Evolutionary conservation across 768 basidiomycete species (phyloP), one percentile per base, ranked within the genome.

Genomic region (Pisolithus sp.): DNA sequence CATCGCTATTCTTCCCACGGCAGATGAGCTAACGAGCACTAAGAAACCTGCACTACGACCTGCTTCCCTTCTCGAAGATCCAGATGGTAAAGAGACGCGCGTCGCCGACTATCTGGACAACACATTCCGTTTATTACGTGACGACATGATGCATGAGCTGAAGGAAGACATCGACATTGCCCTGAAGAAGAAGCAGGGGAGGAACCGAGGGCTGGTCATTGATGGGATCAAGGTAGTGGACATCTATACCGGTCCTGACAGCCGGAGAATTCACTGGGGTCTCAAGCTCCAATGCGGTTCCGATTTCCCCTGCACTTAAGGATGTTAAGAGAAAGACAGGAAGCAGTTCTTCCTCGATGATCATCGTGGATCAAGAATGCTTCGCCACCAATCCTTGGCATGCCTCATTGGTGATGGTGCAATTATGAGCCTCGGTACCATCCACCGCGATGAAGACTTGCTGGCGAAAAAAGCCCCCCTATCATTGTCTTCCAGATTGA

Each of bases 1-100:
- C 8, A 82, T 86, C 20, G 64, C 78, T n/a, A 81, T 87, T 40
- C 65, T 83, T 5, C 85, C 85, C 1, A 82, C 82, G 6, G 73
- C 80, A 0, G 76, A 79, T 39, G 85, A 87, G 60, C 62, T 85
- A 4, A 54, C 52, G 2, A 83, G 67, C 34, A 63, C 54, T 3
- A 72, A 75, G 31, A 53, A 48, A 2, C 69, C 84, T 0, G 85
- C 81, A 54, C 57, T 83, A 17, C 75, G 80, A 4, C 71, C 74
- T 1, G 71, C 71, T 7, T 56, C 68, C 3, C 63, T 69, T 6
- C 63, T 80, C 0, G 76, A 78, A 4, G 76, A 79, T 48, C 68
- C 76, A 4, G 57, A 68, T 5, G 68, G 65, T 0, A 67, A 67
- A 24, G 60, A 63, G 2, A 62, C 57, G 13, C 74, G 80, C 4